These are phyloP conservation scores for Helicosporidium sp. DNA, from an alignment of 139 green algal genomes.

Conservation along the genomic window DNA sequence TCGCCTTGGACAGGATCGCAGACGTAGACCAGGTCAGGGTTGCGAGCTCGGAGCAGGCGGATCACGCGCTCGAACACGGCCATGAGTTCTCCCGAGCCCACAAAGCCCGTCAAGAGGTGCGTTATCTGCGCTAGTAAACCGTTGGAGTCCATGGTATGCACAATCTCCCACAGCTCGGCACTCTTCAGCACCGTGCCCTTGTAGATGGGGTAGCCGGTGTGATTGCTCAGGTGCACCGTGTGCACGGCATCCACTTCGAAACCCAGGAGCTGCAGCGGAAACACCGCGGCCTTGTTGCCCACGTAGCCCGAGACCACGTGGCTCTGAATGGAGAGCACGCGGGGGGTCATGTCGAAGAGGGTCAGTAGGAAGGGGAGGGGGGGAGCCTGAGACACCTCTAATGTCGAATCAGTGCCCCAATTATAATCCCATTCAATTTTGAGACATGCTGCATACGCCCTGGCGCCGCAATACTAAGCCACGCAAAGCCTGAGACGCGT, in stretches of 20 bases:
- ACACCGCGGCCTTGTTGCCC: constrained; percentile 71
- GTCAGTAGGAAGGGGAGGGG: no score
- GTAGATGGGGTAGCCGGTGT: constrained; percentile 44
- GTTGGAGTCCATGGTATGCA: constrained; percentile 68
- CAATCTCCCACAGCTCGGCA: constrained; percentile 35
- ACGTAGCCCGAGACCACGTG: constrained; percentile 80
- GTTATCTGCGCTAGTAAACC: constrained; percentile 48
- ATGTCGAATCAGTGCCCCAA: no score
- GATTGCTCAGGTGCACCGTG: constrained; percentile 51
- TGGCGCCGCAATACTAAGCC: no score
- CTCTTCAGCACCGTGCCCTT: constrained; percentile 50
- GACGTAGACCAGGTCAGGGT: constrained; percentile 53
- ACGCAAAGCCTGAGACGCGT: no score
- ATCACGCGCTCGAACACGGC: constrained; percentile 31
- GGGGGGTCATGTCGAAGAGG: no score
- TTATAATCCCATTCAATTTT: no score
- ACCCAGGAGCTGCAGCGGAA: constrained; percentile 75
- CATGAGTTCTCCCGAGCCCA: neutral
- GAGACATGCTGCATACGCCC: no score
- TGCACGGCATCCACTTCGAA: constrained; percentile 73
- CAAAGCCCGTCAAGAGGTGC: constrained; percentile 80
- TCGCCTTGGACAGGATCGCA: constrained; percentile 92
- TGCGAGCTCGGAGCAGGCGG: constrained; percentile 27
- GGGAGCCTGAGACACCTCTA: no score
- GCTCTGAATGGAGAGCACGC: constrained; percentile 62